Base-by-base conservation (phyloP, 2,329 filamentous ascomycete species). In the Diaporthe helianthi region DNA sequence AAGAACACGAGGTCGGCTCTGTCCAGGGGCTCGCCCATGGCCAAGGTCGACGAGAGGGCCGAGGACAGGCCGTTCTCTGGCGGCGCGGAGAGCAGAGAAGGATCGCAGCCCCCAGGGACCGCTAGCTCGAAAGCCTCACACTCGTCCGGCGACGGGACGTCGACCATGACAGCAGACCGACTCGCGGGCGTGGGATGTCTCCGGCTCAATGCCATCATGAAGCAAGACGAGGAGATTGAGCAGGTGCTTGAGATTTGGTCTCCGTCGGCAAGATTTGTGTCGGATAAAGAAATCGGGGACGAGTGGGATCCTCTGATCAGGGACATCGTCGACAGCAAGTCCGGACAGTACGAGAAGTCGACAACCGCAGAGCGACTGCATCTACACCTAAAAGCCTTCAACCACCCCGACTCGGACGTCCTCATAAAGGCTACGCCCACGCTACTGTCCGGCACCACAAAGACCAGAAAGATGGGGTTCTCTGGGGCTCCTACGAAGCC, bases 381-480 rank as follows among this genome's bases (percentile, higher is more conserved):
- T 73, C 83, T 98, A 1, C 91, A 93, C 71, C 82, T 98, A 17
- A 92, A 91, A 74, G 86, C 92, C 1, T 98, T 98, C 78, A 86
- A 89, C 44, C 87, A 92, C 74, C 84, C 88, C 1, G 93, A 98
- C 75, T 89, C 93, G 1, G 93, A 97, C 73, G 84, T 82, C 0
- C 86, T 99, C 49, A 92, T 98, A 76, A 93, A 92, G 76, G 89
- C 91, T 58, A 97, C 93, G 3, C 96, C 96, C 0, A 98, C 95
- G 0, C 82, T 97, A 17, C 87, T 99, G 17, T 91, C 97, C 63
- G 90, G 92, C 64, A 88, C 98, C 70, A 86, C 86, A 69, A 92
- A 92, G 78, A 97, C 94, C 0, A 91, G 86, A 75, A 96, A 96
- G 78, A 94, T 98, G 79, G 96, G 94, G 2, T 98, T 99, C 78